A percentile compares a stretch with the other conserved stretches of the same genome.
Conservation (phyloP, 2,329 filamentous ascomycete species). For the Sclerotinia nivalis region DNA sequence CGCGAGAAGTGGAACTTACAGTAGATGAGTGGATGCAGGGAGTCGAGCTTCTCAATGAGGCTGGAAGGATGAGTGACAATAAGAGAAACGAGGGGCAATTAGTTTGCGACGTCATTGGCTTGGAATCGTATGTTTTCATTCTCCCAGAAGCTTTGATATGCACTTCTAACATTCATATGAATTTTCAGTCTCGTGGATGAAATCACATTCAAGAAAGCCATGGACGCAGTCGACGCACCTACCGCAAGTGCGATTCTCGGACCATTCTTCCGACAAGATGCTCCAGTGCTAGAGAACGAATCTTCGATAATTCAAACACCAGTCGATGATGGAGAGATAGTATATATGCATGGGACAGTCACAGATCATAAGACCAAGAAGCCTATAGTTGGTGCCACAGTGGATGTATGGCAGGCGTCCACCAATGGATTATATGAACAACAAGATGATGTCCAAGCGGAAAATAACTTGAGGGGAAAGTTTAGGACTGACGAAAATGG, state of each 20-base stretch:
- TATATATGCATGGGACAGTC: conserved; percentile 60
- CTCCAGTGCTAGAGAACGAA: conserved; percentile 56
- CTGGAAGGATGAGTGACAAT: conserved; percentile 62
- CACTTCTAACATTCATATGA: not conserved
- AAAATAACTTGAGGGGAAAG: conserved; percentile 63
- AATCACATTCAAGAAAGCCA: conserved; percentile 36
- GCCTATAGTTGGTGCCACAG: conserved; percentile 55
- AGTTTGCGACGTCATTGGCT: conserved; percentile 62
- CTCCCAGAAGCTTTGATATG: not conserved
- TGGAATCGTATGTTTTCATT: conserved; percentile 53
- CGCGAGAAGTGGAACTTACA: conserved; percentile 58
- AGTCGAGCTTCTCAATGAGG: conserved; percentile 59
- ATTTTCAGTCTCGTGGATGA: conserved; percentile 44
- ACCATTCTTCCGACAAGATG: conserved; percentile 63
- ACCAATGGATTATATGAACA: conserved; percentile 61
- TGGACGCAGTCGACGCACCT: conserved; percentile 47
- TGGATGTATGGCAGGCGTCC: conserved; percentile 66
- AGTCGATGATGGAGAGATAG: conserved; percentile 50
- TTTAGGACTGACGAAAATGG: conserved; percentile 61
- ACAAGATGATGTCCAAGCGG: conserved; percentile 61
- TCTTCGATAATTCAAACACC: conserved; percentile 53
- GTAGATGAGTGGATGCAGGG: conserved; percentile 60
- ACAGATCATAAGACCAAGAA: conserved; percentile 55
- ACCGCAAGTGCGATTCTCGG: conserved; percentile 59
- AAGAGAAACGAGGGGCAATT: conserved; percentile 65